Evolutionary conservation across 2,329 filamentous ascomycete species (phyloP), one percentile per base, ranked within the genome.

Genomic region (Ophiostoma piceae): DNA sequence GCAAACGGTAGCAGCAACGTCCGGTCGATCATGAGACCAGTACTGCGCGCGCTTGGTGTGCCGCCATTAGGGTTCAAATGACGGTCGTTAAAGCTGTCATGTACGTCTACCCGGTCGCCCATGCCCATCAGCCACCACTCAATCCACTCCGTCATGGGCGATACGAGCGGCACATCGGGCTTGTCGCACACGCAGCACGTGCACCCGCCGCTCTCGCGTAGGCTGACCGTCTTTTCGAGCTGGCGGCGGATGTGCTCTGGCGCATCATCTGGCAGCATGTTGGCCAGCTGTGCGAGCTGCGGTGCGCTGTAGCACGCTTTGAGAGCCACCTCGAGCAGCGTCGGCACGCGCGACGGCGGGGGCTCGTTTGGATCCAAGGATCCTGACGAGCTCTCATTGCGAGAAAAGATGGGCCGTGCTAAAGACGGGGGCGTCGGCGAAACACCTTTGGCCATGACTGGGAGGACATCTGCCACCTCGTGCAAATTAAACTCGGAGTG

Each of bases 131-230:
- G 80, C 76, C 84, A 86, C 84, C 87, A 90, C 74, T 90, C 88
- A 8, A 90, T 77, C 87, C 88, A 90, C 74, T 87, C 82, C 0
- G 84, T 79, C 3, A 82, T 77, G 2, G 87, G 84, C 29, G 72
- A 70, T 8, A 84, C 78, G 7, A 87, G 78, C 3, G 85, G 81
- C 47, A n/a, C 4, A 9, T 76, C 75, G 37, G 82, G 81, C 32
- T 77, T 60, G 1, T 51, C 74, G 74, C 88, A 90, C 0, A 81
- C 78, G 1, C 84, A 83, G 74, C 88, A 90, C 1, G 75, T 74
- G 37, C 83, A 74, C 1, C 84, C 83, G 4, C 86, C 86, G 0
- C 77, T 77, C 51, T 84, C 80, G 51, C 81, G 81, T 71, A 83
- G 80, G 3, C 74, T 72, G 0, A 76, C 74, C 3, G 82, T 79